Conservation (phyloP, 257 asterid species). For the Capsicum pubescens region DNA sequence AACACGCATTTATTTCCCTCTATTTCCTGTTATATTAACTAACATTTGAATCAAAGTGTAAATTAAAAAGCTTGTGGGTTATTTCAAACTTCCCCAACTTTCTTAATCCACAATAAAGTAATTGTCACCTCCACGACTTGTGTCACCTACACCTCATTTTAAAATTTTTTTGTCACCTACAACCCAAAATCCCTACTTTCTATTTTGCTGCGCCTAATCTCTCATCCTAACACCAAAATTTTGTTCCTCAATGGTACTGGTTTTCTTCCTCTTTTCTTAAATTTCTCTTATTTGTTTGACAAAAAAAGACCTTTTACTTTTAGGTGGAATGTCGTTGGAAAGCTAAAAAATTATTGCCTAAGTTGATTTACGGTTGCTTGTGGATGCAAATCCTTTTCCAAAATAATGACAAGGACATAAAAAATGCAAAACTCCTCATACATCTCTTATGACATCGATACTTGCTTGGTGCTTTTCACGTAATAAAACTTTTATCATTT, state of each 20-base stretch:
- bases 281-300: neutral
- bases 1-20: too few relatives aligned
- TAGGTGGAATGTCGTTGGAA: neutral
- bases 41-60: too few relatives aligned
- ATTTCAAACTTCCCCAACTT: too few relatives aligned
- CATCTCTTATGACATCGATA: neutral
- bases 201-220: conserved; percentile 45
- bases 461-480: neutral
- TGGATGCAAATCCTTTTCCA: neutral
- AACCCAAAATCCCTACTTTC: neutral
- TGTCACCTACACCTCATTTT: too few relatives aligned
- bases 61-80: too few relatives aligned
- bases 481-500: too few relatives aligned
- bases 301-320: neutral
- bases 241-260: conserved; percentile 39
- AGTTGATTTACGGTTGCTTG: neutral
- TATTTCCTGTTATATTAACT: too few relatives aligned
- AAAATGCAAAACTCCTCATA: neutral
- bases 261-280: neutral
- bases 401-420: neutral
- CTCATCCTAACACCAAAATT: conserved; percentile 44
- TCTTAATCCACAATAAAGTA: too few relatives aligned
- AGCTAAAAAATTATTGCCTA: neutral
- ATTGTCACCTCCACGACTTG: too few relatives aligned
- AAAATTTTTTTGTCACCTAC: too few relatives aligned